phyloP scores from a whole-genome alignment of 2,329 filamentous ascomycete genomes.

The Sporothrix mexicana region DNA sequence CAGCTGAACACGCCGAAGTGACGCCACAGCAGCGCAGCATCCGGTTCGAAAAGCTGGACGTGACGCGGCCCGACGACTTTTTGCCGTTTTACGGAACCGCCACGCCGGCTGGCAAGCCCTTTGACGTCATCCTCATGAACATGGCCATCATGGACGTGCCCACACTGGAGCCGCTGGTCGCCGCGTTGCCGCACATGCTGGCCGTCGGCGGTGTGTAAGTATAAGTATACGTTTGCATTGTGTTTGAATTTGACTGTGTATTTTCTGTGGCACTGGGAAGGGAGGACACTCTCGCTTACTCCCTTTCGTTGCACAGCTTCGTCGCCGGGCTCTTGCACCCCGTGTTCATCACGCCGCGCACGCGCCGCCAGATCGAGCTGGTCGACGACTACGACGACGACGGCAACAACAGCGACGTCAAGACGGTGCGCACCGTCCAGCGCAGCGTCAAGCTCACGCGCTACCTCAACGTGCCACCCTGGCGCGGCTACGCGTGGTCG shows the following conservation, averaged over 20 bases:
- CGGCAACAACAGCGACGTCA: neutral
- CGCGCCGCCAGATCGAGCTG: slow-evolving; percentile 48
- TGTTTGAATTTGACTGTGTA: neutral
- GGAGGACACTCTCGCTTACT: neutral
- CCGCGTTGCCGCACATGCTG: slow-evolving; percentile 50
- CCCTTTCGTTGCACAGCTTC: slow-evolving; percentile 41
- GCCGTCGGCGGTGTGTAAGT: slow-evolving; percentile 47
- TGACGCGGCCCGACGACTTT: slow-evolving; percentile 47
- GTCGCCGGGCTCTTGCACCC: slow-evolving; percentile 56
- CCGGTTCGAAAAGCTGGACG: slow-evolving; percentile 47
- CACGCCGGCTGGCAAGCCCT: slow-evolving; percentile 37
- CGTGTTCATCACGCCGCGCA: slow-evolving; percentile 55
- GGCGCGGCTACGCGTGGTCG: slow-evolving; percentile 46
- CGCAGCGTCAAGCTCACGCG: slow-evolving; percentile 49
- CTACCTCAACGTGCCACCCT: slow-evolving; percentile 52
- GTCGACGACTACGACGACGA: slow-evolving; percentile 43
- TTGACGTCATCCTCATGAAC: slow-evolving; percentile 55
- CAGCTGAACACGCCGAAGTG: slow-evolving; percentile 1
- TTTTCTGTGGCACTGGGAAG: neutral
- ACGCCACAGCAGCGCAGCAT: slow-evolving; percentile 39
- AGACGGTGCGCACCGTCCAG: slow-evolving; percentile 43
- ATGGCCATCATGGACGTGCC: slow-evolving; percentile 58
- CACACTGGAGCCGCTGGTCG: slow-evolving; percentile 50
- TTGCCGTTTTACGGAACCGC: slow-evolving; percentile 26
- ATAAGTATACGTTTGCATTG: neutral